phyloP scores from a whole-genome alignment of 208 protist genomes.

The Trypanosoma brucei region DNA sequence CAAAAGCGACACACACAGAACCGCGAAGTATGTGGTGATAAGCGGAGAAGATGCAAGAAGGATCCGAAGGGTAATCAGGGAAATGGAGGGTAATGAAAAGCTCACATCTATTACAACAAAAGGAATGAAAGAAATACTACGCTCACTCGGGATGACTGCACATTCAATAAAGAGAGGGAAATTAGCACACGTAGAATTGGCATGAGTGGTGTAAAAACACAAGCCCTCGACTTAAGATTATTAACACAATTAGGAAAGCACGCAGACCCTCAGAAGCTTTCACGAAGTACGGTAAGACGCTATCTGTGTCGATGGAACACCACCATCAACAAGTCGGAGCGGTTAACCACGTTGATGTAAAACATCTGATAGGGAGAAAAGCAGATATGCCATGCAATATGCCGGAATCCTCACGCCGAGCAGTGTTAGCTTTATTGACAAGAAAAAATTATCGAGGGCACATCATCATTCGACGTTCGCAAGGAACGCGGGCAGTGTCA shows the following conservation, averaged over 20 bases:
- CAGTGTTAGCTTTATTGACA: not conserved
- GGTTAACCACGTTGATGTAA: slow-evolving; percentile 6
- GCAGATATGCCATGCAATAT: not conserved
- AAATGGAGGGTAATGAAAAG: not conserved
- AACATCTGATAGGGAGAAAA: not conserved
- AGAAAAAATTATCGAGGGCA: slow-evolving; percentile 1
- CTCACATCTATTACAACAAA: too few species aligned
- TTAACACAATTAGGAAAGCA: slow-evolving; percentile 4
- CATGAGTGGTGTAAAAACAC: not conserved
- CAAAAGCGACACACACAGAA: slow-evolving; percentile 9
- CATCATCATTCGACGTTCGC: not conserved
- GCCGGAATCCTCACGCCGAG: not conserved
- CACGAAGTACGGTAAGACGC: slow-evolving; percentile 5
- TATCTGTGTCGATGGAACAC: slow-evolving; percentile 1
- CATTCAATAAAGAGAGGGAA: slow-evolving; percentile 2
- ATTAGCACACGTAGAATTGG: slow-evolving; percentile 1
- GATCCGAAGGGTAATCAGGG: not conserved
- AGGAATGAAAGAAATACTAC: not conserved
- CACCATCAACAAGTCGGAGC: slow-evolving; percentile 6
- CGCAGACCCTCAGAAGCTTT: slow-evolving; percentile 1
- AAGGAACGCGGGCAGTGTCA: not conserved
- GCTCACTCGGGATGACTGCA: slow-evolving; percentile 1
- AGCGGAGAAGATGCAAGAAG: not conserved
- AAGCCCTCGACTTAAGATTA: not conserved
- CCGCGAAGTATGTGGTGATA: slow-evolving; percentile 3